phyloP scores from a whole-genome alignment of 2,329 filamentous ascomycete genomes.

The Exophiala sp. region DNA sequence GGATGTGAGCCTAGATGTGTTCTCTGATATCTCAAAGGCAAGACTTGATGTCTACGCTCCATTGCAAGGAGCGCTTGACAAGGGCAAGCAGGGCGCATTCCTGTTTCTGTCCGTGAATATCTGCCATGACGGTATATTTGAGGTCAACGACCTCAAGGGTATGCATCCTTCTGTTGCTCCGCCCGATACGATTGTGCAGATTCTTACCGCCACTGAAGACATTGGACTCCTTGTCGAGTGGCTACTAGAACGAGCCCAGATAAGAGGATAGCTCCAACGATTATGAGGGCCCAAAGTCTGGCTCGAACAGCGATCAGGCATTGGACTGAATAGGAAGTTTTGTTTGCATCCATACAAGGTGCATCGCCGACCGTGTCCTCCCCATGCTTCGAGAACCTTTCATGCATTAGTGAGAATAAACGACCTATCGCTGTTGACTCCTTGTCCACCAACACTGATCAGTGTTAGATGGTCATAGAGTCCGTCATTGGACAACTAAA shows the following conservation, averaged over 20 bases:
- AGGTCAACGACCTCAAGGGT: conserved; percentile 38
- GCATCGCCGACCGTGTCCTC: too few relatives aligned
- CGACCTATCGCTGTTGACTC: too few relatives aligned
- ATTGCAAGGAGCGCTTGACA: not conserved
- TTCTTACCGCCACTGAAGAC: conserved; percentile 44
- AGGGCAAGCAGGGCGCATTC: conserved; percentile 7
- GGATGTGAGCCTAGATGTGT: conserved; percentile 23
- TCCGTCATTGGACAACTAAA: too few relatives aligned
- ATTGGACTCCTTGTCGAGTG: conserved; percentile 44
- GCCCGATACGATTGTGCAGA: conserved; percentile 35
- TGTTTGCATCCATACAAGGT: too few relatives aligned
- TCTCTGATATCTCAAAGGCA: conserved; percentile 21
- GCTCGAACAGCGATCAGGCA: too few relatives aligned
- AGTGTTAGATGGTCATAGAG: too few relatives aligned
- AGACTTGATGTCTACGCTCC: conserved; percentile 23
- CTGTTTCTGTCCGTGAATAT: conserved; percentile 34
- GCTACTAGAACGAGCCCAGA: conserved; percentile 30
- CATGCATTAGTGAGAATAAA: too few relatives aligned
- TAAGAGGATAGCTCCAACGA: not conserved
- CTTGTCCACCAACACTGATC: too few relatives aligned
- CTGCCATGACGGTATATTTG: conserved; percentile 40
- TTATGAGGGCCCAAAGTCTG: not conserved
- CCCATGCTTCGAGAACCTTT: too few relatives aligned
- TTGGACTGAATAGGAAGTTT: too few relatives aligned
- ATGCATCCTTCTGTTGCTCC: conserved; percentile 32